Conservation (phyloP, 75 land plant genomes). For the Cupressus sempervirens region DNA sequence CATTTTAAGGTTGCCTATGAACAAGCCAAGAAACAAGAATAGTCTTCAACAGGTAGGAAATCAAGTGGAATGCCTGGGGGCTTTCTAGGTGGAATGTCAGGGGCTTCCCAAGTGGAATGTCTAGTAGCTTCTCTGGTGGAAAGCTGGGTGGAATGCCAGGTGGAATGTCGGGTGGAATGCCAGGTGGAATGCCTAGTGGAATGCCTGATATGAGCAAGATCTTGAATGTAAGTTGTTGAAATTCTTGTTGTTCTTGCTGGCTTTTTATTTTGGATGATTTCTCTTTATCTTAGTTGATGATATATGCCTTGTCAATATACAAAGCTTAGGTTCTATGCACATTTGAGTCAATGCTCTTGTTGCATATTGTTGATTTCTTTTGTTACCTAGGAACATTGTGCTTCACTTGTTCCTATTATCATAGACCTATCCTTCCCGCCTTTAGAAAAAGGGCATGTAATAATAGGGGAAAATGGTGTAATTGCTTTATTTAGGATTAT, state of each 20-base stretch:
- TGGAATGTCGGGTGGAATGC: conserved; percentile 50
- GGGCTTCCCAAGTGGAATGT: conserved; percentile 17
- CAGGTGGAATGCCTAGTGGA: conserved; percentile 66
- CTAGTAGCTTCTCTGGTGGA: conserved; percentile 27
- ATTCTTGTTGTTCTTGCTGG: not conserved
- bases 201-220: conserved; percentile 88
- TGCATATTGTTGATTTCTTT: not conserved
- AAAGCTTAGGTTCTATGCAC: not conserved
- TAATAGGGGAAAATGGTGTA: not conserved
- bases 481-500: not conserved
- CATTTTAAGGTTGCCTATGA: conserved; percentile 81
- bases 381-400: not conserved
- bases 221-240: conserved; percentile 60
- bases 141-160: conserved; percentile 29
- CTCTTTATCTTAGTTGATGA: not conserved
- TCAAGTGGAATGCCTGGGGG: conserved; percentile 25
- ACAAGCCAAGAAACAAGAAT: conserved; percentile 67
- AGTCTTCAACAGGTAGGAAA: conserved; percentile 27
- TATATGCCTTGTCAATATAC: not conserved
- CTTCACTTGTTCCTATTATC: not conserved
- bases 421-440: not conserved
- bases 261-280: not conserved
- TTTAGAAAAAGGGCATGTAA: not conserved
- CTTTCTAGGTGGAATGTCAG: conserved; percentile 26
- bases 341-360: not conserved